These are phyloP conservation scores for Terana coerulea DNA, from an alignment of 768 basidiomycete genomes.

Conservation along the genomic window DNA sequence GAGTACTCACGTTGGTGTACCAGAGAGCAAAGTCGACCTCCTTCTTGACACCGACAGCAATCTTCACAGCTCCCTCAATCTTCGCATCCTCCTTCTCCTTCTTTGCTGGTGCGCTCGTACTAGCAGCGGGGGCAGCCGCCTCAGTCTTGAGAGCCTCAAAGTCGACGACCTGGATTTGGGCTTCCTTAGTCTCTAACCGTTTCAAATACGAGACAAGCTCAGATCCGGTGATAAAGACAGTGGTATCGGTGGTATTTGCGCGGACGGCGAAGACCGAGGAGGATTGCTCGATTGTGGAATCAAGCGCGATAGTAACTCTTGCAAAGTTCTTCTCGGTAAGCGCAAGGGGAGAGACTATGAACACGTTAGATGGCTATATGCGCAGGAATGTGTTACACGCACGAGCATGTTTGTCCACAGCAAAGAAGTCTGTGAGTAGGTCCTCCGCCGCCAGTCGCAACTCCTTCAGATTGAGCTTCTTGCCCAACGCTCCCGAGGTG, in stretches of 20 bases:
- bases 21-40: constrained; percentile 92
- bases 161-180: constrained; percentile 71
- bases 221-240: constrained; percentile 74
- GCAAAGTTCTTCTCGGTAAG: constrained; percentile 63
- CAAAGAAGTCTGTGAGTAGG: constrained; percentile 80
- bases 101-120: constrained; percentile 28
- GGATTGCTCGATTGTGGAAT: constrained; percentile 71
- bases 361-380: neutral
- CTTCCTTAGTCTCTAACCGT: constrained; percentile 61
- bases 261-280: constrained; percentile 71
- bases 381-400: constrained; percentile 51
- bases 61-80: constrained; percentile 85
- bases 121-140: constrained; percentile 27
- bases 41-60: constrained; percentile 94
- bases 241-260: constrained; percentile 63
- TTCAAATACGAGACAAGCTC: constrained; percentile 73
- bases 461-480: constrained; percentile 82
- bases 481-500: constrained; percentile 70
- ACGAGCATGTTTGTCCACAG: constrained; percentile 84
- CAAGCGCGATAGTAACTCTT: constrained; percentile 71
- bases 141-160: constrained; percentile 57
- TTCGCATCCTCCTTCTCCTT: constrained; percentile 74
- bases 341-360: constrained; percentile 75
- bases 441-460: constrained; percentile 84
- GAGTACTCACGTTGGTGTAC: constrained; percentile 80